Evolutionary conservation across 2,329 filamentous ascomycete genomes (phyloP).

Genomic region (Thielaviopsis musarum): DNA sequence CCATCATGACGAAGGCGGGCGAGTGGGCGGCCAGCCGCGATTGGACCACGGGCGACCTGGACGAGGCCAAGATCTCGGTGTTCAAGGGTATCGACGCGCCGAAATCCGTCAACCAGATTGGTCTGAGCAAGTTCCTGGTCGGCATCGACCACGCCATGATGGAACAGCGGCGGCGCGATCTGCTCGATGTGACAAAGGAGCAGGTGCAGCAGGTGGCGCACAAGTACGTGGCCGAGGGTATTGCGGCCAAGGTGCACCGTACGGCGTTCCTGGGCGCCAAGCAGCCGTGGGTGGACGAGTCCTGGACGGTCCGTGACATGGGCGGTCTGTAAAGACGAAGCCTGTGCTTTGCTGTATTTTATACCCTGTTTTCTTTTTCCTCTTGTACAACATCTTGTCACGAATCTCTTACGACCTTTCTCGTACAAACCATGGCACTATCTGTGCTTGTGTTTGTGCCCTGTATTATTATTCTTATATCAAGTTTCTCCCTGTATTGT

Average conservation of each 20-base stretch:
- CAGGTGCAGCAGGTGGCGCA: conserved; percentile 72
- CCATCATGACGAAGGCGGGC: conserved; percentile 69
- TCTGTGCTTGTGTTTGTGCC: conserved; percentile 13
- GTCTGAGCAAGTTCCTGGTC: conserved; percentile 69
- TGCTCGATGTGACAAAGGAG: conserved; percentile 70
- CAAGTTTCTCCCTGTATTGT: not conserved
- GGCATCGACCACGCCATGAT: conserved; percentile 82
- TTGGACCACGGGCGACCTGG: conserved; percentile 73
- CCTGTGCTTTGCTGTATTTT: conserved; percentile 11
- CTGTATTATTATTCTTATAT: conserved; percentile 6
- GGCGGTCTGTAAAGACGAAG: conserved; percentile 33
- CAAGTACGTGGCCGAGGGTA: conserved; percentile 56
- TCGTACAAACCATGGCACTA: not conserved
- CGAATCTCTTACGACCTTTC: conserved; percentile 6
- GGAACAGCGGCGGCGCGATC: conserved; percentile 62
- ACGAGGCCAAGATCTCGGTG: conserved; percentile 88
- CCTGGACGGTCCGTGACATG: conserved; percentile 64
- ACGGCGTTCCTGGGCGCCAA: conserved; percentile 68
- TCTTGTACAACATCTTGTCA: conserved; percentile 8
- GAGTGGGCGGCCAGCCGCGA: conserved; percentile 64
- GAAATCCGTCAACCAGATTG: conserved; percentile 70
- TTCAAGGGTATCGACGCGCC: conserved; percentile 90
- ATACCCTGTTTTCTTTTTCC: conserved; percentile 1
- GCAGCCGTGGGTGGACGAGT: conserved; percentile 57
- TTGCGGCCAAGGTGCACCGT: conserved; percentile 42